Evolutionary conservation across 73 alveolate genomes (phyloP).

Genomic region (Tetrahymena thermophila): DNA sequence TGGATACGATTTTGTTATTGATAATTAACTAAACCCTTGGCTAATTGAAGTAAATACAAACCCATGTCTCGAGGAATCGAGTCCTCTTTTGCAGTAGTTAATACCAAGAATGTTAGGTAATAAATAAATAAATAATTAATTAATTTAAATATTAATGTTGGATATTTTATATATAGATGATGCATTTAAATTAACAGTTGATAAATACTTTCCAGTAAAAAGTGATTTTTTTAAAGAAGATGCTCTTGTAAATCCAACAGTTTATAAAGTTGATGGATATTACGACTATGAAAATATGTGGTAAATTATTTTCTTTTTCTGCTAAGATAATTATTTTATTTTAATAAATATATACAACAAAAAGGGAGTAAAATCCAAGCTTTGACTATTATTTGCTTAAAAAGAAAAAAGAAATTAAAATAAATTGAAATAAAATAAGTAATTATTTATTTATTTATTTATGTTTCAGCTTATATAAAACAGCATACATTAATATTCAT

Average conservation of each 20-base stretch:
- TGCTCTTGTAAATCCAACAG: not conserved
- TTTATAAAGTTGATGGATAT: not conserved
- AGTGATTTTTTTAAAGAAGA: not conserved
- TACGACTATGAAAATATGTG: not conserved
- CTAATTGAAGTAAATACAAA: constrained; percentile 90
- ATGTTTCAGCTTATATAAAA: too few species aligned
- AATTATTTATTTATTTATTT: too few species aligned
- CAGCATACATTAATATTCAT: too few species aligned
- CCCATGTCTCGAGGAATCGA: constrained; percentile 86
- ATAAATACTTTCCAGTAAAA: constrained; percentile 43
- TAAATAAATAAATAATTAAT: not conserved
- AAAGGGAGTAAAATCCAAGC: not conserved
- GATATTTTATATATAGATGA: constrained; percentile 32
- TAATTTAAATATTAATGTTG: not conserved
- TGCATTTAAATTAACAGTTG: constrained; percentile 55
- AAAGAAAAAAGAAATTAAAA: not conserved
- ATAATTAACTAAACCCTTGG: constrained; percentile 74
- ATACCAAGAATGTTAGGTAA: constrained; percentile 88
- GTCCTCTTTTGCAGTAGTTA: constrained; percentile 61
- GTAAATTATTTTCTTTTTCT: not conserved
- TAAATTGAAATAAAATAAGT: not conserved
- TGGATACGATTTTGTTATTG: constrained; percentile 89
- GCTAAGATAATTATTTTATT: too few species aligned
- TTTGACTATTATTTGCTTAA: not conserved
- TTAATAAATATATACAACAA: too few species aligned